Evolutionary conservation across 192 early-diverging fungal species (phyloP).

Genomic region (Coemansia sp.): DNA sequence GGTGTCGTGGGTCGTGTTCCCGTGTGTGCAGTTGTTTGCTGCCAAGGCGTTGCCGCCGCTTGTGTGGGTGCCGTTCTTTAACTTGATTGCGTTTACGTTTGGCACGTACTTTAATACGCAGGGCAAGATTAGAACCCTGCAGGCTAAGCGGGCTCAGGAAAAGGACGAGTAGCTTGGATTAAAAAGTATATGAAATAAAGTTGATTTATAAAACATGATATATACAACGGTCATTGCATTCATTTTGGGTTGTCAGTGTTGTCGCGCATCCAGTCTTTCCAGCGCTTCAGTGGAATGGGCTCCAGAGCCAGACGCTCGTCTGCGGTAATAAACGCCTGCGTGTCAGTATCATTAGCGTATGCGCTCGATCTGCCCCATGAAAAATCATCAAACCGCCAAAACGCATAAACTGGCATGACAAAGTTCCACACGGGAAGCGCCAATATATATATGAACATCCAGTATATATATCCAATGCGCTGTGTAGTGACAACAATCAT

Average conservation of each 20-base stretch:
- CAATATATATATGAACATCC: slow-evolving; percentile 83
- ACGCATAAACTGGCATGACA: slow-evolving; percentile 89
- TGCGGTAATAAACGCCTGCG: slow-evolving; percentile 55
- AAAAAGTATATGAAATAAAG: not conserved
- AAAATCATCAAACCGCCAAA: slow-evolving; percentile 95
- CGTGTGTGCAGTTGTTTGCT: slow-evolving; percentile 74
- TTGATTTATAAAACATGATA: not conserved
- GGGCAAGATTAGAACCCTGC: slow-evolving; percentile 63
- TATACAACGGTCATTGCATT: too few relatives aligned
- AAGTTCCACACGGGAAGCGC: slow-evolving; percentile 97
- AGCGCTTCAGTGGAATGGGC: slow-evolving; percentile 50
- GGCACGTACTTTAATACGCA: slow-evolving; percentile 75
- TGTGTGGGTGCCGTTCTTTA: slow-evolving; percentile 91
- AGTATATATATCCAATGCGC: slow-evolving; percentile 78
- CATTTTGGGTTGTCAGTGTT: slow-evolving; percentile 1
- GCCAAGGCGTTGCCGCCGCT: slow-evolving; percentile 74
- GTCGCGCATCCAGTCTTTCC: slow-evolving; percentile 51
- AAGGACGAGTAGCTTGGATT: not conserved
- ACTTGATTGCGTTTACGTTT: slow-evolving; percentile 75
- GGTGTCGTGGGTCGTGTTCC: slow-evolving; percentile 81
- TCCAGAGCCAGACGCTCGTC: slow-evolving; percentile 47
- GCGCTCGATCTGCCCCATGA: slow-evolving; percentile 64
- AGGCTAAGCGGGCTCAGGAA: slow-evolving; percentile 28
- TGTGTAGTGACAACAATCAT: slow-evolving; percentile 87
- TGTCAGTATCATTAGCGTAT: not conserved